Base-by-base conservation (phyloP, 352 stramenopile genomes). In the Pythium scleroteichum region DNA sequence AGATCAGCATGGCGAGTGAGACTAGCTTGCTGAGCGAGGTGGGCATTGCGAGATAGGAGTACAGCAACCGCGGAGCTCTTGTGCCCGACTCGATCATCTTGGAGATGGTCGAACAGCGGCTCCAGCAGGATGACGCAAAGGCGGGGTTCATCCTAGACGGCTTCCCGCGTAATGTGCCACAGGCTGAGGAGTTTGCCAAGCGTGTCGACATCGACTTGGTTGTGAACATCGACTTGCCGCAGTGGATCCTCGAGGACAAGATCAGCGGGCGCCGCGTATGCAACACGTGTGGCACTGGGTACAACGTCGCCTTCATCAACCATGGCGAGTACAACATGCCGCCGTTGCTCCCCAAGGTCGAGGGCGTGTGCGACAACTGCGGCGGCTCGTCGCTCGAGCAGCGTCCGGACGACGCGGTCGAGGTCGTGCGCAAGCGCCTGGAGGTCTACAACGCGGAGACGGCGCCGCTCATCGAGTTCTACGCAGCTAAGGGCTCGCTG, bases 401-500 rank as follows among this genome's bases (percentile, higher is more conserved):
- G 56, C 88, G 90, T 53, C 72, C 71, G 4, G 88, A 97, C 62
- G 90, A 97, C 59, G 82, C 65, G 0, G 74, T 82, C 1, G 78
- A 95, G 26, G 88, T 95, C 19, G 83, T 97, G 20, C 74, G 75
- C 40, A 76, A 95, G 48, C 80, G 87, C 24, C 59, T 97, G 60
- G 73, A 90, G 14, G 87, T 97, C 23, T 97, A 97, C 79, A 93
- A 95, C 44, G 69, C 87, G 23, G 85, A 97, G 65, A 97, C 90
- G 1, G 78, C 79, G 41, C 90, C 90, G 44, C 66, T 97, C 10
- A 82, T 96, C 57, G 72, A 94, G 27, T 96, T 93, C 48, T 97
- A 96, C 82, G 72, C 72, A 14, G 77, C 80, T 4, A 66, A 87
- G n/a, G 87, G 88, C n/a, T 78, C 69, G 19, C 63, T 97, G 44